Conservation (phyloP, 208 protist genomes). For the Wallacemonas sp. region DNA sequence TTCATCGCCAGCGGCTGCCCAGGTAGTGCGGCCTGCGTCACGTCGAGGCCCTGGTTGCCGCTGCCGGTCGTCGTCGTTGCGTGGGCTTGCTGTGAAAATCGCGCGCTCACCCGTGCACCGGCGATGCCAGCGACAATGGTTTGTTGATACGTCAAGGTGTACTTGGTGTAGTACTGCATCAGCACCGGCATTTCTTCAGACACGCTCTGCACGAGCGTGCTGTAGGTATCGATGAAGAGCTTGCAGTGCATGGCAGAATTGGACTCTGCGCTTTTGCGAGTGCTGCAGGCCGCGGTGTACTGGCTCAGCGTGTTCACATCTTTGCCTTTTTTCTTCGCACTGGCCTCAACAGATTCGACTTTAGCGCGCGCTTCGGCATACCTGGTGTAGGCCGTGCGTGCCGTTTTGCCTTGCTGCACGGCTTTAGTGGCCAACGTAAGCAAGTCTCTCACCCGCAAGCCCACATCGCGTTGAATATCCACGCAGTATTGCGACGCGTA, state of each 20-base stretch:
- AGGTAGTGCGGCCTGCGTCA: background rate
- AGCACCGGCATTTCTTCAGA: conserved; percentile 11
- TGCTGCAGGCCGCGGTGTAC: conserved; percentile 10
- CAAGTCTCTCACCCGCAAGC: background rate
- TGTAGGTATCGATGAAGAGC: conserved; percentile 24
- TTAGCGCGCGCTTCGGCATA: background rate
- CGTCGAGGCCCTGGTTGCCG: background rate
- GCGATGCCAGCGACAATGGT: conserved; percentile 18
- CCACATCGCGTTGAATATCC: conserved; percentile 5
- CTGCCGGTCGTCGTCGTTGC: background rate
- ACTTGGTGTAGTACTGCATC: conserved; percentile 29
- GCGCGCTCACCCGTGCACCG: background rate
- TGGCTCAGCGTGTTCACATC: conserved; percentile 12
- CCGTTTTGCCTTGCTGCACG: conserved; percentile 20
- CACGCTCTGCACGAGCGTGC: conserved; percentile 7
- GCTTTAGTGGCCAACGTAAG: background rate
- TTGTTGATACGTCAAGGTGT: conserved; percentile 24
- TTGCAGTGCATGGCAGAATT: conserved; percentile 7
- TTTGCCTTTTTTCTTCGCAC: conserved; percentile 19
- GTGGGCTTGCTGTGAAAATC: background rate
- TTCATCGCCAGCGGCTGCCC: background rate
- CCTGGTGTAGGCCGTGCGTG: conserved; percentile 1
- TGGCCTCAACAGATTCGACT: conserved; percentile 5
- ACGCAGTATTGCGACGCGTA: conserved; percentile 29
- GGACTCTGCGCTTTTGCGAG: conserved; percentile 16